phyloP scores from a whole-genome alignment of 768 basidiomycete species.

The Agrocybe pediades region DNA sequence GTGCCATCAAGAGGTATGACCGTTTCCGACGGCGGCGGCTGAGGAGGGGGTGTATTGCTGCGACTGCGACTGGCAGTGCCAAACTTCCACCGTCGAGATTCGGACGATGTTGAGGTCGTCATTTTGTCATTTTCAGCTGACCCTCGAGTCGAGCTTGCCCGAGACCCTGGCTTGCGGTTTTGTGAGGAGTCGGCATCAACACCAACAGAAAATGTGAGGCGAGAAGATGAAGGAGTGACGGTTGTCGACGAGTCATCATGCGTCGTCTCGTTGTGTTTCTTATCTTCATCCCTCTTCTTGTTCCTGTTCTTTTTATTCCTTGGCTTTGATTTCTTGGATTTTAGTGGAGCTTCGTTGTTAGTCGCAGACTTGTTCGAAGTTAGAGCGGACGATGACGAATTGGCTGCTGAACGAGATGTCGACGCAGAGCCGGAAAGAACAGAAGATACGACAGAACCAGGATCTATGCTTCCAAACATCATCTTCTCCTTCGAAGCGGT shows the following conservation, averaged over 20 bases:
- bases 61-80: not conserved
- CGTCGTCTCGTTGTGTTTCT: not conserved
- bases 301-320: not conserved
- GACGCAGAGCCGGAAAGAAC: not conserved
- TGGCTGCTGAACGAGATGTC: not conserved
- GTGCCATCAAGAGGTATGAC: not conserved
- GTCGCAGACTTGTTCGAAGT: not conserved
- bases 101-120: not conserved
- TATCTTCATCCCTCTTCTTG: not conserved
- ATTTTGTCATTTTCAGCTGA: not conserved
- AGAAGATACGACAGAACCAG: not conserved
- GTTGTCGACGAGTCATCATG: not conserved
- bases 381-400: not conserved
- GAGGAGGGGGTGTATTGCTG: not conserved
- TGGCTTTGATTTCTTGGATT: not conserved
- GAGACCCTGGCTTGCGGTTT: not conserved
- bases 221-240: not conserved
- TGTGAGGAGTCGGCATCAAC: not conserved
- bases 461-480: not conserved
- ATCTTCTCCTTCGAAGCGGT: not conserved
- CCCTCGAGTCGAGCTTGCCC: not conserved
- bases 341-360: not conserved
- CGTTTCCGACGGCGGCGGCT: not conserved
- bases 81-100: not conserved
- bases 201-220: not conserved